phyloP scores from a whole-genome alignment of 208 protist species.

The Trypanosoma brucei region DNA sequence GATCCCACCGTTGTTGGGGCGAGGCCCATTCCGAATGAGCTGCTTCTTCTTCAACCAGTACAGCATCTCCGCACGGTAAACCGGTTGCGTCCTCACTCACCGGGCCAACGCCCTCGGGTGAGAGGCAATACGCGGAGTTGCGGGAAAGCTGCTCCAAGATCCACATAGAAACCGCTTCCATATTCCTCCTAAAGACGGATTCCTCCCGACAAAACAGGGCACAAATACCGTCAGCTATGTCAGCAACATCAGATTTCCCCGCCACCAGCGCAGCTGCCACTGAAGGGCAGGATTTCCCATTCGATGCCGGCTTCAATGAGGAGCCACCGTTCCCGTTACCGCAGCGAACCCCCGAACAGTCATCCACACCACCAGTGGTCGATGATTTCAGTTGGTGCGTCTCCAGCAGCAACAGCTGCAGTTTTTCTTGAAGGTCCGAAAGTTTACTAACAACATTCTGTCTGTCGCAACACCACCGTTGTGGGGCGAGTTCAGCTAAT shows the following conservation, averaged over 20 bases:
- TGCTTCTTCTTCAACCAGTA: neutral
- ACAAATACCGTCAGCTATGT: slow-evolving; percentile 11
- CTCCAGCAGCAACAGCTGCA: slow-evolving; percentile 23
- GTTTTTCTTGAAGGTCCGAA: slow-evolving; percentile 17
- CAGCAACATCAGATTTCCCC: neutral
- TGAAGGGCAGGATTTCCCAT: neutral
- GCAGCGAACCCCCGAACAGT: neutral
- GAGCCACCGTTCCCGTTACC: neutral
- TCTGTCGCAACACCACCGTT: slow-evolving; percentile 16
- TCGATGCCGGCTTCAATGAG: neutral
- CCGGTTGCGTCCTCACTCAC: neutral
- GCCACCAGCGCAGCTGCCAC: neutral
- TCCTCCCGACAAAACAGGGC: slow-evolving; percentile 15
- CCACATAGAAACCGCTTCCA: slow-evolving; percentile 22
- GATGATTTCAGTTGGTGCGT: slow-evolving; percentile 12
- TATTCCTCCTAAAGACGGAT: slow-evolving; percentile 13
- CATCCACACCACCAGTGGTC: neutral
- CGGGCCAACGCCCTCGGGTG: neutral
- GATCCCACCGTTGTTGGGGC: slow-evolving; percentile 7
- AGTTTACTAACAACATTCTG: slow-evolving; percentile 5
- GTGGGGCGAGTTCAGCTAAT: slow-evolving; percentile 13
- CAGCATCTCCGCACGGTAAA: neutral
- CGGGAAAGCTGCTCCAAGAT: slow-evolving; percentile 12
- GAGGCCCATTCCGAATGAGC: neutral
- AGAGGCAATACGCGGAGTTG: neutral